Base-by-base conservation (phyloP, 129 eudicot genomes). In the Artemisia argyi region DNA sequence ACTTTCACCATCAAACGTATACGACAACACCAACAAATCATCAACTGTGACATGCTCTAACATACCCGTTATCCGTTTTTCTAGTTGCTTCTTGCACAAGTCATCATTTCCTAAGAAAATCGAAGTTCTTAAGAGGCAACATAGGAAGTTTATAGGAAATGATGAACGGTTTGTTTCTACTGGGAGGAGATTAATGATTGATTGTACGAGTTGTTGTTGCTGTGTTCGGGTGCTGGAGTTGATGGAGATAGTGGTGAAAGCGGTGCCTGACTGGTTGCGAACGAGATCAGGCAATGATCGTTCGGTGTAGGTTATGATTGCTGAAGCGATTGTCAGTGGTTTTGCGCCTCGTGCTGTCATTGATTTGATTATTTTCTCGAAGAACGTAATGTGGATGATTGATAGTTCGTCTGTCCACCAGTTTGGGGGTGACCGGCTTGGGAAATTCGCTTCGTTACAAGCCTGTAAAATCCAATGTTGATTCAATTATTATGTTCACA, bases 331-430 rank as follows among this genome's bases (percentile, higher is more conserved):
- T 1, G 97, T 95, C 3, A 88, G 78, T 32, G 88, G 65, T 62
- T 88, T 95, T 12, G 96, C 91, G 3, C 94, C 94, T 7, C 96
- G 84, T 11, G 80, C 35, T 48, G 86, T 88, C 97, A 95, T 95
- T 32, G 96, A 66, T 1, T 84, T 62, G 13, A 95, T 79, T 56
- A 95, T 84, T 35, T 76, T 84, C 50, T 73, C 84, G 69, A 95
- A 95, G 80, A 83, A 84, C 39, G 28, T 22, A 64, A 95, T 76
- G 84, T 84, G 86, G 6, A 95, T 65, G 79, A 91, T 91, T 14
- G 99, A 76, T 65, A 95, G 81, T 73, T 95, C 99, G 13, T 90
- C 96, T 0, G 99, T 86, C 99, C 99, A 95, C 99, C 97, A 95
- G 49, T 95, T 95, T 59, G 97, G 91, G 1, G 99, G 99, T 42